Conservation (phyloP, 202 grass and related monocot species). For the Setaria viridis region DNA sequence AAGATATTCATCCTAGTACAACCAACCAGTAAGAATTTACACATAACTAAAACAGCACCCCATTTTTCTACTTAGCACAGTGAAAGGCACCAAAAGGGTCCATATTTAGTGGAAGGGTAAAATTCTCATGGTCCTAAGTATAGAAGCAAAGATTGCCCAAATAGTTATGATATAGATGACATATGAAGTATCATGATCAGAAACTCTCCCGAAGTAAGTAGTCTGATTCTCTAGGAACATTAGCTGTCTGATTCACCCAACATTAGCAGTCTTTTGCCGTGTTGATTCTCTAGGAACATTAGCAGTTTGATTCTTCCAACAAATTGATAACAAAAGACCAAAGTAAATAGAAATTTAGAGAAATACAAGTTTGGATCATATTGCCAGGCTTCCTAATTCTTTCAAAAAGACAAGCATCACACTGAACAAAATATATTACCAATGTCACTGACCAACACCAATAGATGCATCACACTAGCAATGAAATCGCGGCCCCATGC, state of each 20-base stretch:
- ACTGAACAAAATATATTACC: no score
- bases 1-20: no score
- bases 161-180: background rate
- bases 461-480: background rate
- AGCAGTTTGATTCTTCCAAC: no score
- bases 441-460: background rate
- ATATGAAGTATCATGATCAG: background rate
- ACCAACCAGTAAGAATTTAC: background rate
- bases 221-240: no score
- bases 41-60: background rate
- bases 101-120: background rate
- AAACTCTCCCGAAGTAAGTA: background rate
- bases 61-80: background rate
- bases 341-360: no score
- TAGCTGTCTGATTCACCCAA: no score
- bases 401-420: no score
- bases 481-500: background rate
- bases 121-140: conserved; percentile 13
- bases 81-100: background rate
- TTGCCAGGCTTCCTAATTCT: no score
- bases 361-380: no score
- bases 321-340: no score
- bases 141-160: background rate
- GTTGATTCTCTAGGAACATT: no score
- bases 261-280: no score